phyloP scores from a whole-genome alignment of 2,329 filamentous ascomycete species.

The Epichloe sp. region DNA sequence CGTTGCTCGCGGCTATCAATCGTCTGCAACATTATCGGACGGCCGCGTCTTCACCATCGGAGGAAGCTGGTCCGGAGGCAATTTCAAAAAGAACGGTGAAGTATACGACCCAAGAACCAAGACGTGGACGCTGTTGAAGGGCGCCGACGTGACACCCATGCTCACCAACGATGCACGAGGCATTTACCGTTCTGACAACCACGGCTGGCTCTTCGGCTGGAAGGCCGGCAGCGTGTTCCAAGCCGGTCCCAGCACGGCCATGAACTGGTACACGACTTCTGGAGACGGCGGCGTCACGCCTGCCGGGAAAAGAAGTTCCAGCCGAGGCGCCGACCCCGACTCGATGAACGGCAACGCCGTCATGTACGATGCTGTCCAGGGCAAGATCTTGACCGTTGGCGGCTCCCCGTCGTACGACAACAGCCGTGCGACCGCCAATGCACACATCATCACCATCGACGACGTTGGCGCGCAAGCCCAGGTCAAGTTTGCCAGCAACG shows the following conservation, averaged over 20 bases:
- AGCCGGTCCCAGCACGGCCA: slow-evolving; percentile 11
- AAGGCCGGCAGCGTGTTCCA: slow-evolving; percentile 15
- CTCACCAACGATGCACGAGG: slow-evolving; percentile 35
- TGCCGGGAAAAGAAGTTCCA: slow-evolving; percentile 24
- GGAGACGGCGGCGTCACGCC: slow-evolving; percentile 25
- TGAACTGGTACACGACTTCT: slow-evolving; percentile 42
- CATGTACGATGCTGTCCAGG: slow-evolving; percentile 45
- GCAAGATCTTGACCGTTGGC: slow-evolving; percentile 41
- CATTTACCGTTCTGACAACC: slow-evolving; percentile 28
- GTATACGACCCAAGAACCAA: slow-evolving; percentile 32
- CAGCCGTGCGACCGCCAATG: slow-evolving; percentile 27
- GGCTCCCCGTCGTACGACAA: slow-evolving; percentile 33
- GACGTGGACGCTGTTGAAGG: slow-evolving; percentile 31
- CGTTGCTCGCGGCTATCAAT: slow-evolving; percentile 38
- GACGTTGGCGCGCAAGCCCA: slow-evolving; percentile 8
- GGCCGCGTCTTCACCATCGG: slow-evolving; percentile 46
- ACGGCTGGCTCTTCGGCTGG: slow-evolving; percentile 7
- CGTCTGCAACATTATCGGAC: slow-evolving; percentile 34
- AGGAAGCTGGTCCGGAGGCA: slow-evolving; percentile 36
- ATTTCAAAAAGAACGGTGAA: slow-evolving; percentile 42
- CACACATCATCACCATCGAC: slow-evolving; percentile 23
- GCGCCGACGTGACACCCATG: slow-evolving; percentile 32
- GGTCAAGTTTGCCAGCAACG: slow-evolving; percentile 5
- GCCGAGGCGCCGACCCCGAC: slow-evolving; percentile 24
- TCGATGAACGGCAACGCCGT: slow-evolving; percentile 43